Percentiles rank a stretch among this genome's conserved stretches.
Conservation (phyloP, 176 grass and related monocot species). For the Lolium rigidum region DNA sequence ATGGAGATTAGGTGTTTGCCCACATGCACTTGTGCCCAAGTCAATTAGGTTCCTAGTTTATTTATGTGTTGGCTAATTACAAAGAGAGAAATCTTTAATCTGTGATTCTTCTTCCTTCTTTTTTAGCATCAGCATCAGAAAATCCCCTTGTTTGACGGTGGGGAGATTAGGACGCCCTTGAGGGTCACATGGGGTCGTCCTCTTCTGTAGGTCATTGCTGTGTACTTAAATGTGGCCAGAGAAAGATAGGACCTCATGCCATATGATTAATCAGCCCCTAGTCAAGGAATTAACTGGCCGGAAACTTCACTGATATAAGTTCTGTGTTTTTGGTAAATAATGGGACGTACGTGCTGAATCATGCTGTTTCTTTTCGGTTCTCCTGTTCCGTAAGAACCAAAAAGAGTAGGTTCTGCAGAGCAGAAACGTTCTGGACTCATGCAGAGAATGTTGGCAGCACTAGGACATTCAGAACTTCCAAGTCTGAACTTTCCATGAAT, state of each 20-base stretch:
- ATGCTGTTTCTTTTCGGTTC: conserved; percentile 43
- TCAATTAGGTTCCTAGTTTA: conserved; percentile 55
- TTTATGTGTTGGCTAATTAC: conserved; percentile 44
- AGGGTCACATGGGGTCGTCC: conserved; percentile 54
- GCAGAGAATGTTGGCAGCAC: background rate
- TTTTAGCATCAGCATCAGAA: conserved; percentile 15
- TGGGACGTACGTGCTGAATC: background rate
- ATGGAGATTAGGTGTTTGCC: conserved; percentile 52
- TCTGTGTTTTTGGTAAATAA: conserved; percentile 11
- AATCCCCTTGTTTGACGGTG: conserved; percentile 56
- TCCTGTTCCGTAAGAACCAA: background rate
- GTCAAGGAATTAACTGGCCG: conserved; percentile 3
- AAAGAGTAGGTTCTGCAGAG: background rate
- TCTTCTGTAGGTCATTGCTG: conserved; percentile 29
- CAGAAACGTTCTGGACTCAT: background rate
- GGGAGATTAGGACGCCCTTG: conserved; percentile 44
- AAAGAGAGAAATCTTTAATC: background rate
- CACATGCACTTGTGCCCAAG: conserved; percentile 62
- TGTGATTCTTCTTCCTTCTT: background rate
- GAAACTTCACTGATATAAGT: conserved; percentile 4
- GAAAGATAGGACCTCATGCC: conserved; percentile 40
- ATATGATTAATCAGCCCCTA: conserved; percentile 17
- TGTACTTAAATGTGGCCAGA: conserved; percentile 39
- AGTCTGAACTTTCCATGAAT: background rate
- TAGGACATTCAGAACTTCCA: background rate